These are phyloP conservation scores for Vitis amurensis DNA, from an alignment of 164 flowering plant species.

Conservation along the genomic window DNA sequence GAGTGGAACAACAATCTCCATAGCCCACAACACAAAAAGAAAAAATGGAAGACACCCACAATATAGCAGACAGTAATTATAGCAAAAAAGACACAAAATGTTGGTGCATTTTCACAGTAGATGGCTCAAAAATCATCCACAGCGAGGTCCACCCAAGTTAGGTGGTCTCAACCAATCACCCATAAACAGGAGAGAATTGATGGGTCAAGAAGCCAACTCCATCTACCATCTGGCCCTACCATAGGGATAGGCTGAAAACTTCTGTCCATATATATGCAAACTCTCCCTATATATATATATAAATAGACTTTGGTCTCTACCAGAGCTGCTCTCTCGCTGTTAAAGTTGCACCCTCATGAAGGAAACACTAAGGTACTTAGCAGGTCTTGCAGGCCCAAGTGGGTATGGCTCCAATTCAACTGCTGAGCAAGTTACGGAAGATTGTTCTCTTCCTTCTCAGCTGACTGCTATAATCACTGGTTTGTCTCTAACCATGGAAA, in stretches of 20 bases:
- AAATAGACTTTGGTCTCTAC: not conserved
- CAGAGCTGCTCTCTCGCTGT: conserved; percentile 1
- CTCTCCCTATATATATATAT: not conserved
- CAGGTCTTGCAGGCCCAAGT: conserved; percentile 88
- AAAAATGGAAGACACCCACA: conserved; percentile 12
- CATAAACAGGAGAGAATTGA: no score
- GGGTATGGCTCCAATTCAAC: conserved; percentile 95
- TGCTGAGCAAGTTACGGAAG: conserved; percentile 76
- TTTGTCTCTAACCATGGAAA: conserved; percentile 19
- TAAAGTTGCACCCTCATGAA: conserved; percentile 49
- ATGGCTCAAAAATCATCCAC: not conserved
- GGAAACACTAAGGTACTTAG: conserved; percentile 74
- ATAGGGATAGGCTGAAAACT: no score
- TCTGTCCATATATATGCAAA: no score
- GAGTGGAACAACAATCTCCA: conserved; percentile 2
- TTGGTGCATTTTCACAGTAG: conserved; percentile 3
- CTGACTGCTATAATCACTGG: conserved; percentile 95
- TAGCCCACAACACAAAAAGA: conserved; percentile 1
- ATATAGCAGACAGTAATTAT: conserved; percentile 32
- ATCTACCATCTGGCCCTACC: no score
- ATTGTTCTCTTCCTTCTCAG: conserved; percentile 32
- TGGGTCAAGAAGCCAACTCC: no score
- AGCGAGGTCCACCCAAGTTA: conserved; percentile 8
- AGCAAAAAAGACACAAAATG: conserved; percentile 8
- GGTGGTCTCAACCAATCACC: not conserved